Conservation (phyloP, 345 rosid genomes). For the Pistacia vera region DNA sequence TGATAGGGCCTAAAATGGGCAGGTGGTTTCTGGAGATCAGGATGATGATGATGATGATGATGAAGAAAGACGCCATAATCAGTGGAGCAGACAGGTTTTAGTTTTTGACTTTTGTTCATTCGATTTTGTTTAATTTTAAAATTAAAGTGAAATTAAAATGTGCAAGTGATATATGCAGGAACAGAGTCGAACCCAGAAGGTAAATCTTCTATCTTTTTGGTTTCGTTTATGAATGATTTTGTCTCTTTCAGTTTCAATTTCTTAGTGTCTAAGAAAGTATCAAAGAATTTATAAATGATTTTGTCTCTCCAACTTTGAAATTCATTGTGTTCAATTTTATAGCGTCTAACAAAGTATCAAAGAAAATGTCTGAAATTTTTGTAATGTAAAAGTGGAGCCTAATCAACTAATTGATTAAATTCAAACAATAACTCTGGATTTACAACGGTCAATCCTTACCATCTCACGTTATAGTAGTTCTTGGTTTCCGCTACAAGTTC, state of each 20-base stretch:
- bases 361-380: not conserved
- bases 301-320: not conserved
- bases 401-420: not conserved
- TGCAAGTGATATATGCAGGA: constrained; percentile 21
- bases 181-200: constrained; percentile 45
- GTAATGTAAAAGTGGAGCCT: not conserved
- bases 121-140: not conserved
- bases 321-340: not conserved
- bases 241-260: not conserved
- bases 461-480: too few relatives aligned
- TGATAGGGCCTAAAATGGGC: constrained; percentile 19
- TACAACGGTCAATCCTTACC: too few relatives aligned
- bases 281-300: not conserved
- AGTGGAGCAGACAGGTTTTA: constrained; percentile 36
- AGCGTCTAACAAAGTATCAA: not conserved
- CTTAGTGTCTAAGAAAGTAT: not conserved
- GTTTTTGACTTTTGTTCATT: too few relatives aligned
- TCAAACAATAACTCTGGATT: too few relatives aligned
- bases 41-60: constrained; percentile 28
- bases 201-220: constrained; percentile 6
- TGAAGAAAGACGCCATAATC: constrained; percentile 22
- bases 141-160: not conserved
- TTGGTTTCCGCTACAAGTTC: too few relatives aligned
- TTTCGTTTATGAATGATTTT: not conserved
- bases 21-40: constrained; percentile 79